Evolutionary conservation across 768 basidiomycete genomes (phyloP).

Genomic region (Arthromyces matolae): DNA sequence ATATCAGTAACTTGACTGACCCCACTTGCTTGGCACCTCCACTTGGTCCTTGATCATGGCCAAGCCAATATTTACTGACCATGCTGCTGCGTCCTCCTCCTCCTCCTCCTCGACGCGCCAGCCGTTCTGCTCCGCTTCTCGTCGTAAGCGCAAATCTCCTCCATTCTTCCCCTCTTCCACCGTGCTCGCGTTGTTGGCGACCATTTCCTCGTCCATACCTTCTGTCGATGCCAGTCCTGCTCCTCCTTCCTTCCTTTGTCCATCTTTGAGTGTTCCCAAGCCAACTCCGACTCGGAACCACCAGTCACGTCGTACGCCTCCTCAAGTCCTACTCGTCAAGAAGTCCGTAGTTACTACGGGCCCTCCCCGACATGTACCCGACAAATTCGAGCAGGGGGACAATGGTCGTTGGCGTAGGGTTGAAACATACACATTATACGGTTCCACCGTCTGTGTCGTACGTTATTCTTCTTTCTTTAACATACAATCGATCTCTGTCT

Average conservation of each 20-base stretch:
- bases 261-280: conserved; percentile 35
- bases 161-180: conserved; percentile 41
- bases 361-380: conserved; percentile 39
- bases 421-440: conserved; percentile 57
- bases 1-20: conserved; percentile 15
- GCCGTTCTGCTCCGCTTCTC: not conserved
- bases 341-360: not conserved
- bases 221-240: conserved; percentile 45
- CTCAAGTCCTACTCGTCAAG: conserved; percentile 13
- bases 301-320: conserved; percentile 6
- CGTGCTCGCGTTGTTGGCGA: conserved; percentile 53
- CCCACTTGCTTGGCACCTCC: conserved; percentile 38
- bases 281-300: conserved; percentile 2
- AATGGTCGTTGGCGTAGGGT: conserved; percentile 60
- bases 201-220: conserved; percentile 47
- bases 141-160: conserved; percentile 15
- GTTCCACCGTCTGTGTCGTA: conserved; percentile 63
- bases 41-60: conserved; percentile 40
- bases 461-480: conserved; percentile 22
- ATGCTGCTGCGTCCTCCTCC: conserved; percentile 20
- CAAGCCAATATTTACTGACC: conserved; percentile 44
- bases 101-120: conserved; percentile 17
- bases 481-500: not conserved
- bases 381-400: conserved; percentile 46
- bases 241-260: conserved; percentile 63